Conservation (phyloP, 495 filamentous ascomycete genomes). For the Penicillium verhagenii region DNA sequence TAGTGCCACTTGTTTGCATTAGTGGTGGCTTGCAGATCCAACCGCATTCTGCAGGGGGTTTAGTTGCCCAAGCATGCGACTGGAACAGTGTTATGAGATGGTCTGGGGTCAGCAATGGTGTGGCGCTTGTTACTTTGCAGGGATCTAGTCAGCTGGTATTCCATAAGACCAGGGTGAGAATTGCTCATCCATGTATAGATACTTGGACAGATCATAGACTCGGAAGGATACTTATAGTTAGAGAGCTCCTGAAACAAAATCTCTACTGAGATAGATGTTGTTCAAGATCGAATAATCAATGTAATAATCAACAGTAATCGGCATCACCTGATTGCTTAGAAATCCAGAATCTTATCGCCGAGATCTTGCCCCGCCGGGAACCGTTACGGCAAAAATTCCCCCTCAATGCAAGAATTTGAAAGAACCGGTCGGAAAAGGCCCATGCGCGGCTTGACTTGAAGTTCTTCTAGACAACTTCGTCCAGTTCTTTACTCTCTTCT, state of each 20-base stretch:
- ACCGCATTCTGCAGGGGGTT: background rate
- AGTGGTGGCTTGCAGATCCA: slow-evolving; percentile 10
- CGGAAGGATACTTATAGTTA: background rate
- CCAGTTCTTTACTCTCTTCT: background rate
- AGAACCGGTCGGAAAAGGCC: slow-evolving; percentile 24
- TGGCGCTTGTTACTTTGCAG: slow-evolving; percentile 9
- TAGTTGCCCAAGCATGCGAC: background rate
- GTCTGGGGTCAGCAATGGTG: background rate
- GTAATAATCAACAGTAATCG: background rate
- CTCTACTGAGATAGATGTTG: background rate
- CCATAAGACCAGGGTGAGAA: background rate
- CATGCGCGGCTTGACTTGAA: slow-evolving; percentile 11
- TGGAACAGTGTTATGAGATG: background rate
- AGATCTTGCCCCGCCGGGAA: slow-evolving; percentile 32
- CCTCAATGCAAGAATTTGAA: slow-evolving; percentile 24
- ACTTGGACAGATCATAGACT: background rate
- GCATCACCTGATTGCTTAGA: slow-evolving; percentile 32
- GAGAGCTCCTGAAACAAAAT: background rate
- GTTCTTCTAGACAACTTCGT: background rate
- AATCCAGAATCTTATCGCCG: slow-evolving; percentile 34
- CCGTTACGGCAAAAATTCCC: slow-evolving; percentile 24
- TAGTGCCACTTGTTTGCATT: slow-evolving; percentile 1
- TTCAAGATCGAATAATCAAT: background rate
- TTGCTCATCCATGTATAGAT: background rate
- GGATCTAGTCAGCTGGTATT: slow-evolving; percentile 1